Conservation (phyloP, 2,329 filamentous ascomycete genomes). For the Clarireedia monteithiana region DNA sequence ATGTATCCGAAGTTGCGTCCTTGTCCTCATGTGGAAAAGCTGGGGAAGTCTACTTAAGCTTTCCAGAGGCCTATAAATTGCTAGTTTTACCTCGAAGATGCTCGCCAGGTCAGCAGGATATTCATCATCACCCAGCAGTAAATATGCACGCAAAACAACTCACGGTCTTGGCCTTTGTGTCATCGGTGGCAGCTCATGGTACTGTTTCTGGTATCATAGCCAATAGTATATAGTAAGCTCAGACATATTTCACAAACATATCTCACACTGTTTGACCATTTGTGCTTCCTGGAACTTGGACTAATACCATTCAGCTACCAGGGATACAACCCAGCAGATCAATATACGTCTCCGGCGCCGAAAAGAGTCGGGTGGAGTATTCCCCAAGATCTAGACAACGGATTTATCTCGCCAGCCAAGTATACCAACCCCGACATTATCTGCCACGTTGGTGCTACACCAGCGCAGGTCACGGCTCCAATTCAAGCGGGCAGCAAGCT, state of each 20-base stretch:
- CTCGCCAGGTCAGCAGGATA: not conserved
- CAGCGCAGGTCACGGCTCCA: slow-evolving; percentile 42
- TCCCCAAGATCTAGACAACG: slow-evolving; percentile 41
- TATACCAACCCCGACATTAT: slow-evolving; percentile 47
- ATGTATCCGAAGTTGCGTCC: not conserved
- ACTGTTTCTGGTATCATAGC: slow-evolving; percentile 24
- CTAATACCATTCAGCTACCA: slow-evolving; percentile 27
- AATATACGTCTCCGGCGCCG: slow-evolving; percentile 31
- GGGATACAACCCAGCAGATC: slow-evolving; percentile 25
- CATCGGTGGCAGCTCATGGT: slow-evolving; percentile 22
- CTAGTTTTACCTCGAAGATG: not conserved
- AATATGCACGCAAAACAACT: slow-evolving; percentile 16
- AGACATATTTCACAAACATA: not conserved
- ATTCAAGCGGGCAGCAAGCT: slow-evolving; percentile 53
- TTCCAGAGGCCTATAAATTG: not conserved
- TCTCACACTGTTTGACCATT: not conserved
- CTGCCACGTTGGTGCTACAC: slow-evolving; percentile 50
- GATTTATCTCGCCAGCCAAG: slow-evolving; percentile 40
- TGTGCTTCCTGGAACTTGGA: not conserved
- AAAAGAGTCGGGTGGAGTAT: slow-evolving; percentile 45
- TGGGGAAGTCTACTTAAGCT: not conserved
- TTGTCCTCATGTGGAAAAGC: not conserved
- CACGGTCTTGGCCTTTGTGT: slow-evolving; percentile 14
- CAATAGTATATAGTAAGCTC: slow-evolving; percentile 24
- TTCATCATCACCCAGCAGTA: not conserved